phyloP scores from a whole-genome alignment of 768 basidiomycete genomes.

The Boletus pseudopeckii region DNA sequence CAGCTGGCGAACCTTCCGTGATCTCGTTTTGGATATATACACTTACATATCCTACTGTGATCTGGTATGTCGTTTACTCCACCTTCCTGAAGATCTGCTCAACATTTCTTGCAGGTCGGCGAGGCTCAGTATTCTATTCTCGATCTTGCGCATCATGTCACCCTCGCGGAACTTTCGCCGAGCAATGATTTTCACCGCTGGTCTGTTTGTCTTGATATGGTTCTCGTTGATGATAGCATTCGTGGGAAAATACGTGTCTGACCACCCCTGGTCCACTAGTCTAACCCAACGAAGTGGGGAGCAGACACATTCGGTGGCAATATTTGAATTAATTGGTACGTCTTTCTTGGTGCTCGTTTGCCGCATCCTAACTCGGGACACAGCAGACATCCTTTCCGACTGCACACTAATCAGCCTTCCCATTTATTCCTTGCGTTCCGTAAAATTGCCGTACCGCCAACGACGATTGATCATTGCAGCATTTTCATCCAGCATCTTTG shows the following conservation, averaged over 20 bases:
- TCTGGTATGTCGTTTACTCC: constrained; percentile 12
- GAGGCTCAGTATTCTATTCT: constrained; percentile 14
- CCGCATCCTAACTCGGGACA: neutral
- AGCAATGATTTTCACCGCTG: constrained; percentile 1
- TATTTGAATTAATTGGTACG: constrained; percentile 18
- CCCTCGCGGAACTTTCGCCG: constrained; percentile 7
- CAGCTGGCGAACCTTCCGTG: constrained; percentile 4
- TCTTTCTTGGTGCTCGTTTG: neutral
- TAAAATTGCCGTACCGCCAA: neutral
- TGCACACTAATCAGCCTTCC: constrained; percentile 9
- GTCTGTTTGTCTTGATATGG: constrained; percentile 14
- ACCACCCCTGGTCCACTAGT: neutral
- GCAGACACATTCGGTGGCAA: neutral
- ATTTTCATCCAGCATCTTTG: constrained; percentile 7
- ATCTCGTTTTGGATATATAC: constrained; percentile 9
- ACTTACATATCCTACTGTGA: constrained; percentile 5
- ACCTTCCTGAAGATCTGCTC: neutral
- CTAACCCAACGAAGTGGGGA: neutral
- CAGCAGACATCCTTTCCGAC: constrained; percentile 24
- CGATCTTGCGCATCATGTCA: constrained; percentile 8
- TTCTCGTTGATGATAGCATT: constrained; percentile 2
- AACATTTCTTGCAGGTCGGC: constrained; percentile 6
- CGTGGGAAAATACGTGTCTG: neutral
- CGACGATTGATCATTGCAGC: constrained; percentile 6
- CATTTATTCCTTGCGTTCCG: constrained; percentile 2